A percentile compares a stretch with the other conserved stretches of the same genome.
Evolutionary conservation across 1,284 basidiomycete species (phyloP).

Genomic region (Sporisorium graminicola): DNA sequence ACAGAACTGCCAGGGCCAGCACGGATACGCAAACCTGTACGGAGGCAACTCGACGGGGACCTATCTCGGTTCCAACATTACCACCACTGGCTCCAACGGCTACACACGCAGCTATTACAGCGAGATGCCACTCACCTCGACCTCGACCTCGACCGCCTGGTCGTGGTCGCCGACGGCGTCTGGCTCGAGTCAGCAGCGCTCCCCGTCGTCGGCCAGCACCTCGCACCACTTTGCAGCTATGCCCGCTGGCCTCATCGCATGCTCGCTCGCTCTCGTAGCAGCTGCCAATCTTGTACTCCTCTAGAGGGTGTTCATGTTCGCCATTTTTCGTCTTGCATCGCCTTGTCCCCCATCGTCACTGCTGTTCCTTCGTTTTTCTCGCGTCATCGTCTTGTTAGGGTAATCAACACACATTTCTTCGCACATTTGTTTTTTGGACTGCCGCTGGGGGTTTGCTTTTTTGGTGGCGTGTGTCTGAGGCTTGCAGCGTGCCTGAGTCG

Average conservation of each 20-base stretch:
- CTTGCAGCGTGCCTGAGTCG: background rate
- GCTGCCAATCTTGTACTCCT: conserved; percentile 7
- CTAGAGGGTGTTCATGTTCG: background rate
- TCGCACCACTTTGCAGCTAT: conserved; percentile 13
- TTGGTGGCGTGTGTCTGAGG: background rate
- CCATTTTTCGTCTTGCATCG: background rate
- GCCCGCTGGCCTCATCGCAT: conserved; percentile 14
- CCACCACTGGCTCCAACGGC: conserved; percentile 29
- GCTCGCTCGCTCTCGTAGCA: conserved; percentile 9
- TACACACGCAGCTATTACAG: conserved; percentile 24
- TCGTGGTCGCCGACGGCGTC: conserved; percentile 21
- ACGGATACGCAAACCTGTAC: conserved; percentile 20
- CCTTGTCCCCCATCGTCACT: background rate
- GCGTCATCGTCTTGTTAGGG: conserved; percentile 8
- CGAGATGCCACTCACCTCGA: conserved; percentile 22
- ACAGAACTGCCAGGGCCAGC: conserved; percentile 33
- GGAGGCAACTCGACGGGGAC: conserved; percentile 26
- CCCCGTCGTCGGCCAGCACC: conserved; percentile 11
- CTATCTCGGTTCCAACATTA: conserved; percentile 26
- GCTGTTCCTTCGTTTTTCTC: background rate
- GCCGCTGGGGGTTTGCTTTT: background rate
- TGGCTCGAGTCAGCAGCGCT: conserved; percentile 15
- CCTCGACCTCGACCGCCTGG: conserved; percentile 14
- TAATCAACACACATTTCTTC: no score
- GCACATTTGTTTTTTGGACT: background rate